Evolutionary conservation across 352 stramenopile genomes (phyloP).

Genomic region (Pythium sp.): DNA sequence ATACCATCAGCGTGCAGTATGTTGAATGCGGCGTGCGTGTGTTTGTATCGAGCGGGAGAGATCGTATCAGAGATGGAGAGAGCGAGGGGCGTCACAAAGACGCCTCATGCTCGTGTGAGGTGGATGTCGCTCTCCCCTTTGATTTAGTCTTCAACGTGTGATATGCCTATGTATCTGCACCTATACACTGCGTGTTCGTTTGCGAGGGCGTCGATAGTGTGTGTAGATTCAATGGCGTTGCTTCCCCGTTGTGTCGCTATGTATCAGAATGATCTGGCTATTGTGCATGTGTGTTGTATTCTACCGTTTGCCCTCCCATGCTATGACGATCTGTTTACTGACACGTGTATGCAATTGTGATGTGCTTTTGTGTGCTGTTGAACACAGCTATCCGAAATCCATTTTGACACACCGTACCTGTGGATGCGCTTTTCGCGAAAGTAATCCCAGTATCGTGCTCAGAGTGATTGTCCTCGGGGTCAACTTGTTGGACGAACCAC

Average conservation of each 20-base stretch:
- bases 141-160: background rate
- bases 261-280: background rate
- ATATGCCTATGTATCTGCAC: background rate
- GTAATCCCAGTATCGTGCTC: constrained; percentile 10
- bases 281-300: background rate
- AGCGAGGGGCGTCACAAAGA: background rate
- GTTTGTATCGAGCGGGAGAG: background rate
- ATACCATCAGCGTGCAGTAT: background rate
- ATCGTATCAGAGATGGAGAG: background rate
- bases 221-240: background rate
- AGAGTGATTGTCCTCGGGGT: constrained; percentile 16
- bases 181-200: background rate
- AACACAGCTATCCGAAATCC: constrained; percentile 4
- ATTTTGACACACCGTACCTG: constrained; percentile 8
- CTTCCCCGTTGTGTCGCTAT: background rate
- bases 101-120: background rate
- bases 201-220: background rate
- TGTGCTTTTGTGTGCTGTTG: constrained; percentile 8
- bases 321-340: background rate
- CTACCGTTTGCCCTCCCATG: background rate
- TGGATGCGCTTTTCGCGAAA: constrained; percentile 15
- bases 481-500: constrained; percentile 16
- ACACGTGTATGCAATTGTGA: background rate
- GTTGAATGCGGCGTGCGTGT: background rate
- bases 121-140: background rate